Evolutionary conservation across 2,329 filamentous ascomycete genomes (phyloP).

Genomic region (Akanthomyces lecanii): DNA sequence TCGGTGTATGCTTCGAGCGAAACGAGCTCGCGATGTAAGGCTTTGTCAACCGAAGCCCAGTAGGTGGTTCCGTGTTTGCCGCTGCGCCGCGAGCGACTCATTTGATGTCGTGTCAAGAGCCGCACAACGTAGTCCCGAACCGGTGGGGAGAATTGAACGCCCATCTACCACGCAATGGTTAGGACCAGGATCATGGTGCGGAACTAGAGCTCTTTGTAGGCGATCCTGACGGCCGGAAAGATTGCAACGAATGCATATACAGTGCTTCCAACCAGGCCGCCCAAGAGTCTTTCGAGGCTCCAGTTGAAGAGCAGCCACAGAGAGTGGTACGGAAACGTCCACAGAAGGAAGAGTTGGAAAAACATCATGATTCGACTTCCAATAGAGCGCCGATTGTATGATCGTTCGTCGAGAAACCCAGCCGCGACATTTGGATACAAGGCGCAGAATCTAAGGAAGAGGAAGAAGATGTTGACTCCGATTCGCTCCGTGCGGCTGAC

Average conservation of each 20-base stretch:
- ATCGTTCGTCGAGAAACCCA: slow-evolving; percentile 20
- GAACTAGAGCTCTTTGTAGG: slow-evolving; percentile 18
- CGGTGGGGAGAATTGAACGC: slow-evolving; percentile 19
- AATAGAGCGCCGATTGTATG: slow-evolving; percentile 22
- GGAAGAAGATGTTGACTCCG: slow-evolving; percentile 20
- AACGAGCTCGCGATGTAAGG: slow-evolving; percentile 15
- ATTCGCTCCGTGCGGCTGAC: slow-evolving; percentile 18
- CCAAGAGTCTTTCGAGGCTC: slow-evolving; percentile 21
- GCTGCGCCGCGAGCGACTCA: slow-evolving; percentile 2
- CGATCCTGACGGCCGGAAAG: slow-evolving; percentile 14
- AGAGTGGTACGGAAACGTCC: slow-evolving; percentile 19
- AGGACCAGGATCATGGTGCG: slow-evolving; percentile 20
- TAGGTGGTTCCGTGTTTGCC: neutral
- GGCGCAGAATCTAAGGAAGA: slow-evolving; percentile 20
- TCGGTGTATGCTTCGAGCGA: slow-evolving; percentile 13
- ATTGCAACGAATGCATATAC: slow-evolving; percentile 20
- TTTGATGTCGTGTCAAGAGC: slow-evolving; percentile 17
- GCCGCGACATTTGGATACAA: slow-evolving; percentile 21
- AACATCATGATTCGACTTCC: slow-evolving; percentile 20
- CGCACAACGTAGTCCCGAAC: slow-evolving; percentile 18
- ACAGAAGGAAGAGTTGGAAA: slow-evolving; percentile 20
- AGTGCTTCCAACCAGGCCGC: slow-evolving; percentile 20
- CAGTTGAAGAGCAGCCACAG: slow-evolving; percentile 22
- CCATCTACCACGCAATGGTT: slow-evolving; percentile 20
- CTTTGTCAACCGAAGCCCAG: slow-evolving; percentile 17